These are phyloP conservation scores for Poronia punctata DNA, from an alignment of 495 filamentous ascomycete species.

Conservation along the genomic window DNA sequence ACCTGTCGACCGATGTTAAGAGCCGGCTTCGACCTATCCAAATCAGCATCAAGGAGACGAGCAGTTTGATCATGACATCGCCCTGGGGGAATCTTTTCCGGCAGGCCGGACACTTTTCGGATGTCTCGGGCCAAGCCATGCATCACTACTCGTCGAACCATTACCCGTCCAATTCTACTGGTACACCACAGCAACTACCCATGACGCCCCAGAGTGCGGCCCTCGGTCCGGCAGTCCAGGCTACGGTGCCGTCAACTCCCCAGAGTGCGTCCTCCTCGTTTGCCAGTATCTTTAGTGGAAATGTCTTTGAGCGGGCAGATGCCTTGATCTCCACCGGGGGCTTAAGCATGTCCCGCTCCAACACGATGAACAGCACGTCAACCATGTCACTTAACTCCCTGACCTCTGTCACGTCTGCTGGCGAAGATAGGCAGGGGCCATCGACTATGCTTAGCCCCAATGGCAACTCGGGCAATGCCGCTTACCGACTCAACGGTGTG, in stretches of 20 bases:
- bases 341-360: conserved; percentile 34
- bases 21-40: conserved; percentile 69
- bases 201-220: conserved; percentile 76
- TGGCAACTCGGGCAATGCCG: conserved; percentile 7
- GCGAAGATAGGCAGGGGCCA: conserved; percentile 24
- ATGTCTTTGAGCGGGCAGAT: conserved; percentile 71
- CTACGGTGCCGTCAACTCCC: conserved; percentile 77
- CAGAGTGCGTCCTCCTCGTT: conserved; percentile 53
- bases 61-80: conserved; percentile 63
- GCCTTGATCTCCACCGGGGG: conserved; percentile 55
- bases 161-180: conserved; percentile 20
- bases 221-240: conserved; percentile 79
- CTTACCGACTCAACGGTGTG: conserved; percentile 23
- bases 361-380: conserved; percentile 39
- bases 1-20: conserved; percentile 60
- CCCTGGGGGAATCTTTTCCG: conserved; percentile 59
- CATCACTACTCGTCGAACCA: conserved; percentile 30
- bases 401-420: conserved; percentile 26
- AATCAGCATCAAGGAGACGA: conserved; percentile 65
- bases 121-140: no score
- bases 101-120: conserved; percentile 17
- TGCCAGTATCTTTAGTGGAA: conserved; percentile 57
- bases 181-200: conserved; percentile 33
- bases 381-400: conserved; percentile 34
- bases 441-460: conserved; percentile 37